These are phyloP conservation scores for Cronartium ribicola DNA, from an alignment of 1,284 basidiomycete species.

Conservation along the genomic window DNA sequence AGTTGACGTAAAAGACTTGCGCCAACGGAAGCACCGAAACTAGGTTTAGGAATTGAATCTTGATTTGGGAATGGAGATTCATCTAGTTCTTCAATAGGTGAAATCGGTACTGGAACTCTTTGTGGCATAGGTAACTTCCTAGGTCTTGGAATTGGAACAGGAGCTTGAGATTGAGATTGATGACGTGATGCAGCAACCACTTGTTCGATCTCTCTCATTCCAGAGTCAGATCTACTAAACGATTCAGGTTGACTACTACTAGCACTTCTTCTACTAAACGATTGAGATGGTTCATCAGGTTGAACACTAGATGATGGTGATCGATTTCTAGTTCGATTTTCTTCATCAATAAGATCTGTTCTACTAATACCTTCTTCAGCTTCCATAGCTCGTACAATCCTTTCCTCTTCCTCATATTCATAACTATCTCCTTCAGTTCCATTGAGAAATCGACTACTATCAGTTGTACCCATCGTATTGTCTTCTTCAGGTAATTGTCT, in stretches of 20 bases:
- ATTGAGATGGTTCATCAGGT: neutral
- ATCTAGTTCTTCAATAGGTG: constrained; percentile 14
- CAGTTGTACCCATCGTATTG: constrained; percentile 16
- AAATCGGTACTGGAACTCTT: neutral
- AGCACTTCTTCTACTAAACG: neutral
- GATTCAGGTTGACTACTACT: constrained; percentile 1
- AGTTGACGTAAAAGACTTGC: constrained; percentile 2
- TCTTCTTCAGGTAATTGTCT: constrained; percentile 12
- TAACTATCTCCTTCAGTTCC: constrained; percentile 34
- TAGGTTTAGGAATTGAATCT: neutral
- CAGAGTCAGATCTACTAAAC: constrained; percentile 21
- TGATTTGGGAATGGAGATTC: neutral
- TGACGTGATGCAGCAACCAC: constrained; percentile 14
- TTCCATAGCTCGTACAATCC: constrained; percentile 27
- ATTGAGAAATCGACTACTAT: constrained; percentile 25
- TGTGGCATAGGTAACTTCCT: constrained; percentile 19
- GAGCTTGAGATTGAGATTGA: constrained; percentile 6
- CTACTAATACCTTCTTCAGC: neutral
- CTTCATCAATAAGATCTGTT: neutral
- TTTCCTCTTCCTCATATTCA: constrained; percentile 36
- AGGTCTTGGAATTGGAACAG: constrained; percentile 11
- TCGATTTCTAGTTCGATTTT: neutral
- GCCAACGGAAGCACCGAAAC: constrained; percentile 7
- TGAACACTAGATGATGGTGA: neutral
- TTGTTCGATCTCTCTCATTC: constrained; percentile 29